phyloP scores from a whole-genome alignment of 306 rosid species.

The Trifolium fragiferum region DNA sequence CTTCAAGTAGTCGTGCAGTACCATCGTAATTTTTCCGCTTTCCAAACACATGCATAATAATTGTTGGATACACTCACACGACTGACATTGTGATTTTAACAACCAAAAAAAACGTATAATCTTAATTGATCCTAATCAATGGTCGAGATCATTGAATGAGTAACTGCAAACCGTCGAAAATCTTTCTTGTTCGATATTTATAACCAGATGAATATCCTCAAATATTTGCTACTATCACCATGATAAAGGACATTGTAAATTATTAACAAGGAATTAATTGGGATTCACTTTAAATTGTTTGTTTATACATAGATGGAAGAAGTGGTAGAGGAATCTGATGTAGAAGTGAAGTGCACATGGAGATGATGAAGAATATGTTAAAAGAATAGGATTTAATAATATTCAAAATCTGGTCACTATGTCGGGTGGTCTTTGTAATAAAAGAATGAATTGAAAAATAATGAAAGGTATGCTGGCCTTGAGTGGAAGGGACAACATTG shows the following conservation, averaged over 20 bases:
- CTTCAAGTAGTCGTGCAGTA: no score
- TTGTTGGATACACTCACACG: neutral
- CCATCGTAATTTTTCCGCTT: no score
- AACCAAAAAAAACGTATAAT: neutral
- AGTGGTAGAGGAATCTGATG: constrained; percentile 57
- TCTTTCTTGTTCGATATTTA: neutral
- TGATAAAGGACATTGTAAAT: constrained; percentile 9
- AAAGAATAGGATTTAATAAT: constrained; percentile 30
- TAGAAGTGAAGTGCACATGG: constrained; percentile 75
- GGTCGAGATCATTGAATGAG: neutral
- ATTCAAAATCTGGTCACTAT: constrained; percentile 57
- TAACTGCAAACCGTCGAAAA: neutral
- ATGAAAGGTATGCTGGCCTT: constrained; percentile 58
- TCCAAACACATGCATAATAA: no score
- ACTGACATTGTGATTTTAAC: neutral
- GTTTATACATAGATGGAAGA: constrained; percentile 46
- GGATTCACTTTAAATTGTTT: constrained; percentile 49
- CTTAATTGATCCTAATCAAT: neutral
- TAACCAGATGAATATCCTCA: neutral
- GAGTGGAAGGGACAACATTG: constrained; percentile 62
- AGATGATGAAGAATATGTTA: constrained; percentile 47
- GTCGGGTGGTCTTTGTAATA: constrained; percentile 56
- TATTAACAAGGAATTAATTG: constrained; percentile 29
- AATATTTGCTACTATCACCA: neutral
- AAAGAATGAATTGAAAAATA: constrained; percentile 51